These are phyloP conservation scores for Pseudogymnoascus sp. DNA, from an alignment of 2,329 filamentous ascomycete species.

Conservation along the genomic window DNA sequence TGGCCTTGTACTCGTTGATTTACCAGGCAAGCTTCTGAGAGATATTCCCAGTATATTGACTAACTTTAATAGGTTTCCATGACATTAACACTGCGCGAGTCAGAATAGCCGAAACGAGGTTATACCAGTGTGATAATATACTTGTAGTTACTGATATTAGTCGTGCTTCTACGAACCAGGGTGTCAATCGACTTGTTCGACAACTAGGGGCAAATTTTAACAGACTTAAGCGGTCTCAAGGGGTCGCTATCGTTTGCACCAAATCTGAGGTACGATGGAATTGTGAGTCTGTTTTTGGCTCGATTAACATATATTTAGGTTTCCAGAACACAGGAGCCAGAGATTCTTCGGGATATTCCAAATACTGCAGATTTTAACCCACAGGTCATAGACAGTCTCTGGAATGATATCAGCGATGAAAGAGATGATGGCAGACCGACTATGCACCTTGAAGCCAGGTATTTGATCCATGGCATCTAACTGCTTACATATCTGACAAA, in stretches of 20 bases:
- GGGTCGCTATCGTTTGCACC: conserved; percentile 14
- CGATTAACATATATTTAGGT: conserved; percentile 4
- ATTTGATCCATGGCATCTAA: background rate
- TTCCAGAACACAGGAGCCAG: conserved; percentile 1
- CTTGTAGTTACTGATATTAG: conserved; percentile 14
- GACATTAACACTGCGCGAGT: conserved; percentile 15
- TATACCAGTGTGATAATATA: conserved; percentile 16
- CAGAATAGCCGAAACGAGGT: conserved; percentile 13
- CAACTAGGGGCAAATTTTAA: conserved; percentile 14
- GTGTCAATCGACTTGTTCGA: conserved; percentile 11
- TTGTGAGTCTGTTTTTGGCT: background rate
- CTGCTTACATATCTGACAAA: background rate
- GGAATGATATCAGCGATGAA: background rate
- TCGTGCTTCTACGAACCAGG: conserved; percentile 13
- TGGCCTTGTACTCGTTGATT: conserved; percentile 15
- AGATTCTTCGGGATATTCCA: conserved; percentile 14
- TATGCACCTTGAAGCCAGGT: background rate
- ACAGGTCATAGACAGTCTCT: background rate
- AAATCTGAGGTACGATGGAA: conserved; percentile 13
- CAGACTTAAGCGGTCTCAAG: conserved; percentile 13
- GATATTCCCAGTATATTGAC: background rate
- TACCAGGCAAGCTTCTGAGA: conserved; percentile 11
- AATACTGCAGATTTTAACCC: conserved; percentile 12
- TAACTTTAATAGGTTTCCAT: conserved; percentile 14
- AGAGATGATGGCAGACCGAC: background rate